Conservation (phyloP, 805 yeast species). For the Nakazawaea anatomiae region DNA sequence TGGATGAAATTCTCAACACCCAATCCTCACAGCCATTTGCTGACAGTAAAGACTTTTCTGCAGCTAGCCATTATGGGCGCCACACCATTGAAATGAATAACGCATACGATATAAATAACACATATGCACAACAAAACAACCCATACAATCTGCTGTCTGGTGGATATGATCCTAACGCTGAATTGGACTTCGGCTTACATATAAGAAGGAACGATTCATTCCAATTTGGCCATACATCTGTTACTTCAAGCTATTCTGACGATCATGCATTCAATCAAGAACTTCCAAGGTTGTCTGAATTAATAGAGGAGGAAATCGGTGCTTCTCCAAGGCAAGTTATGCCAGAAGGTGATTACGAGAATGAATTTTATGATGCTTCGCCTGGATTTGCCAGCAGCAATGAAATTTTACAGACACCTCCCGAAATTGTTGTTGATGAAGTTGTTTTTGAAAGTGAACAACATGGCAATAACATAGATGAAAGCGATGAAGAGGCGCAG, state of each 20-base stretch:
- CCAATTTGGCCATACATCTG: not conserved
- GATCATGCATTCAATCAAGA: not conserved
- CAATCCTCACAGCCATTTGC: not conserved
- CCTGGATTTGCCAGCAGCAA: not conserved
- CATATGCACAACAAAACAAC: not conserved
- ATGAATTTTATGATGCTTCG: not conserved
- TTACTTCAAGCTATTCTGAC: not conserved
- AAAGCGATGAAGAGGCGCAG: not conserved
- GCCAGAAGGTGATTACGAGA: not conserved
- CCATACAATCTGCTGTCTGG: not conserved
- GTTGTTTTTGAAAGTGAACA: not conserved
- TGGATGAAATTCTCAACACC: not conserved
- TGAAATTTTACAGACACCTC: not conserved
- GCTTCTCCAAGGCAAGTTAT: not conserved
- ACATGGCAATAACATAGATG: not conserved
- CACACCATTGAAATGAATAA: not conserved
- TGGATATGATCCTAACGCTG: not conserved
- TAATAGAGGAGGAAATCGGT: constrained; percentile 8
- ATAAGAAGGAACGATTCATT: not conserved
- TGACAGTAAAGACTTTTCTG: not conserved
- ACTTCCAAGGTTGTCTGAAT: constrained; percentile 1
- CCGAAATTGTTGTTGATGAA: constrained; percentile 3
- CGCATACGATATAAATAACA: not conserved
- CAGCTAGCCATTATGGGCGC: not conserved
- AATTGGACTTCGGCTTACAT: not conserved